These are phyloP conservation scores for Vickermania ingenoplastis DNA, from an alignment of 208 protist genomes.

Conservation along the genomic window DNA sequence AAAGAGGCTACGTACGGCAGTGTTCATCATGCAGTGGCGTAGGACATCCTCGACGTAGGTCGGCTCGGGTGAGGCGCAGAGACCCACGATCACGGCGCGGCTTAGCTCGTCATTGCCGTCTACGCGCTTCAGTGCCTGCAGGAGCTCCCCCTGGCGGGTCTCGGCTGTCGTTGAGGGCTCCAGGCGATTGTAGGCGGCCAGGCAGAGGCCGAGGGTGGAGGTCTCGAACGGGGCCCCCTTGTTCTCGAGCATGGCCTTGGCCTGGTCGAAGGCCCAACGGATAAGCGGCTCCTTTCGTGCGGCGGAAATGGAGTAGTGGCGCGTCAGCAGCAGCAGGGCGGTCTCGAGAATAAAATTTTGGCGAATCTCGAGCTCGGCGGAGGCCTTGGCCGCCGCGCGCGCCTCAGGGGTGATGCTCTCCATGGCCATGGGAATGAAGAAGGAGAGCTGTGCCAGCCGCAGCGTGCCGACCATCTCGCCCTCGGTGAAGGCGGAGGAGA, in stretches of 20 bases:
- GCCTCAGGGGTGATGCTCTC: conserved; percentile 2
- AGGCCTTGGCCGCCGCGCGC: not conserved
- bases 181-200: conserved; percentile 37
- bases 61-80: conserved; percentile 40
- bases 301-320: conserved; percentile 9
- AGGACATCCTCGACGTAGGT: conserved; percentile 49
- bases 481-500: conserved; percentile 38
- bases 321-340: conserved; percentile 11
- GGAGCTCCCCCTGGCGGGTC: conserved; percentile 26
- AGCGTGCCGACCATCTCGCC: conserved; percentile 12
- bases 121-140: conserved; percentile 29
- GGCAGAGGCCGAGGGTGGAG: conserved; percentile 34
- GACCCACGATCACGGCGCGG: conserved; percentile 41
- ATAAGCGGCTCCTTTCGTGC: conserved; percentile 19
- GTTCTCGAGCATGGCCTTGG: conserved; percentile 27
- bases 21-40: conserved; percentile 45
- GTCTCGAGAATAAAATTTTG: conserved; percentile 29
- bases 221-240: conserved; percentile 9
- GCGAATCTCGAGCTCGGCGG: conserved; percentile 6
- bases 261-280: conserved; percentile 55
- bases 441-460: conserved; percentile 16
- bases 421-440: conserved; percentile 19
- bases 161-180: conserved; percentile 10
- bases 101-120: conserved; percentile 68
- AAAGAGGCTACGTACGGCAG: conserved; percentile 71